Base-by-base conservation (phyloP, 306 rosid species). In the Lathyrus tuberosus region DNA sequence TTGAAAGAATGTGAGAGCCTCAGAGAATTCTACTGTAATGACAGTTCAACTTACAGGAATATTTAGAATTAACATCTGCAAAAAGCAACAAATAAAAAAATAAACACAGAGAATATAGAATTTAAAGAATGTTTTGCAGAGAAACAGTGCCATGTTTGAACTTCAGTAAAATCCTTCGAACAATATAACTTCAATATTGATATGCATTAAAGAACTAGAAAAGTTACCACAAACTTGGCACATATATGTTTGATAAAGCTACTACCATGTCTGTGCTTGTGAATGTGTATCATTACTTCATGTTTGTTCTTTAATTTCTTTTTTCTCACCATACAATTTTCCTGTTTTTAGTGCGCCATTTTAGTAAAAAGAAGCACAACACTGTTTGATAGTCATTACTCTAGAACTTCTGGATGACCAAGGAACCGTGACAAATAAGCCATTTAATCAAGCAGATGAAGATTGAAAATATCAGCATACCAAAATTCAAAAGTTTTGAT, bases 41-140 rank as follows among this genome's bases (percentile, higher is more conserved):
- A 56, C 84, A 33, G 81, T 76, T 78, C 76, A 62, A 86, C 96
- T 84, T 89, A 90, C 98, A 41, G 92, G 92, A 75, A 85, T 77
- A 78, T 80, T 77, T 58, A 90, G 79, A 77, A 94, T 62, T 48
- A 82, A 84, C 74, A 94, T 80, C 97, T 92, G 98, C 85, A 84
- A 76, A 76, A 78, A 79, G 49, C 44, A 76, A 75, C 8, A 74
- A 24, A 60, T 60, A 22, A 78, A 65, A 3, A 66, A 35, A 72
- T 51, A 62, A 53, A 43, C 47, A 26, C 4, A 40, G 42, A 47
- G 73, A 62, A 38, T 22, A 60, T 53, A 59, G 53, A 75, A 61
- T 40, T 49, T 46, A 54, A 65, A 72, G 13, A 53, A 48, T 48
- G 42, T 59, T 61, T 65, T 51, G 61, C 62, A 33, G 35, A 57